phyloP scores from a whole-genome alignment of 73 alveolate genomes.

The Blepharisma stoltei region DNA sequence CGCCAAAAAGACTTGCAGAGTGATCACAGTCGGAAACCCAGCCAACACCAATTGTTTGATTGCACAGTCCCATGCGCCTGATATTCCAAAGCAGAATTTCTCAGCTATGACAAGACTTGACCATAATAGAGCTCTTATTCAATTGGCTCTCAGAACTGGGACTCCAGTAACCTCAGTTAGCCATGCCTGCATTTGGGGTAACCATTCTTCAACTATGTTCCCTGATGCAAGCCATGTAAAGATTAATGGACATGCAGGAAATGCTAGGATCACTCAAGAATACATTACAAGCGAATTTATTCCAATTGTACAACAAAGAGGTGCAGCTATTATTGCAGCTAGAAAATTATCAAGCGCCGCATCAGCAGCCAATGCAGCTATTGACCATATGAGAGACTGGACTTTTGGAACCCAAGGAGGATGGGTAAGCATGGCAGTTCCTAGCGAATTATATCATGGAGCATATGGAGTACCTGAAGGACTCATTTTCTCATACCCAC shows the following conservation, averaged over 20 bases:
- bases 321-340: constrained; percentile 93
- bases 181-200: constrained; percentile 91
- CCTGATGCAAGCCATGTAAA: constrained; percentile 78
- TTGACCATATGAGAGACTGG: constrained; percentile 98
- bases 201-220: constrained; percentile 95
- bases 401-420: constrained; percentile 84
- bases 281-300: constrained; percentile 70
- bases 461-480: constrained; percentile 83
- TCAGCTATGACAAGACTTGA: constrained; percentile 98
- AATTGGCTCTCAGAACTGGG: constrained; percentile 83
- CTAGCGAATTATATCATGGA: constrained; percentile 65
- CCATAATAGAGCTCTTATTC: constrained; percentile 94
- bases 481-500: constrained; percentile 87
- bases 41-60: constrained; percentile 97
- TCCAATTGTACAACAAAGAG: constrained; percentile 94
- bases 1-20: constrained; percentile 85
- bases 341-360: constrained; percentile 92
- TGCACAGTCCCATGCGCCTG: constrained; percentile 80
- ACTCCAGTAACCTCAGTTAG: constrained; percentile 70
- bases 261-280: constrained; percentile 39
- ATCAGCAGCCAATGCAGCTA: constrained; percentile 98
- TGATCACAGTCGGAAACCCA: constrained; percentile 98
- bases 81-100: constrained; percentile 92
- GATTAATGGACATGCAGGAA: constrained; percentile 65
- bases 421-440: constrained; percentile 88